phyloP scores from a whole-genome alignment of 164 flowering plant genomes.

The Aristolochia californica region DNA sequence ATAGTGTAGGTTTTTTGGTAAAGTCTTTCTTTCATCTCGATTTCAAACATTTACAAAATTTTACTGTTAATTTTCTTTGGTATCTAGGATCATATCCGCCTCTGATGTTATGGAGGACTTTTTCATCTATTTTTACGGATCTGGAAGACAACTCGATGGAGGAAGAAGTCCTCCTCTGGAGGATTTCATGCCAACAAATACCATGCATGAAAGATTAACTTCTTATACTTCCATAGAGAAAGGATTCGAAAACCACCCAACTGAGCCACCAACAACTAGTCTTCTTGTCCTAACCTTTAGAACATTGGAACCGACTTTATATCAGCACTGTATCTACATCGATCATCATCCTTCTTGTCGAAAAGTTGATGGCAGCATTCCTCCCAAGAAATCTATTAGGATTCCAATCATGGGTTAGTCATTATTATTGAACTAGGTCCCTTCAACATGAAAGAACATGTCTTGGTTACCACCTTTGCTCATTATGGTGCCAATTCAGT shows the following conservation, averaged over 20 bases:
- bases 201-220: too few species aligned
- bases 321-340: constrained; percentile 4
- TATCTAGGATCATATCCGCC: too few species aligned
- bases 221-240: too few species aligned
- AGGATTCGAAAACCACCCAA: constrained; percentile 4
- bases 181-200: too few species aligned
- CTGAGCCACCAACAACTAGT: constrained; percentile 7
- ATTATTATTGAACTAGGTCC: constrained; percentile 9
- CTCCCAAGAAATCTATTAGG: constrained; percentile 3
- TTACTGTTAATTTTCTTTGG: too few species aligned
- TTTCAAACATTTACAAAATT: too few species aligned
- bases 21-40: too few species aligned
- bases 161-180: too few species aligned
- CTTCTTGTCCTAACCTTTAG: constrained; percentile 13
- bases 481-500: constrained; percentile 1
- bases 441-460: constrained; percentile 14
- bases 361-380: constrained; percentile 6
- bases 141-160: too few species aligned
- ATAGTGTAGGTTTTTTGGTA: too few species aligned
- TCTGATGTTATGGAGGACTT: too few species aligned
- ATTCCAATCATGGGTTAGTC: constrained; percentile 3
- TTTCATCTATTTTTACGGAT: too few species aligned
- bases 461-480: constrained; percentile 10
- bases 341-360: constrained; percentile 5
- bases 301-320: constrained; percentile 7